Conservation (phyloP, 2,329 filamentous ascomycete species). For the Xylaria multiplex region DNA sequence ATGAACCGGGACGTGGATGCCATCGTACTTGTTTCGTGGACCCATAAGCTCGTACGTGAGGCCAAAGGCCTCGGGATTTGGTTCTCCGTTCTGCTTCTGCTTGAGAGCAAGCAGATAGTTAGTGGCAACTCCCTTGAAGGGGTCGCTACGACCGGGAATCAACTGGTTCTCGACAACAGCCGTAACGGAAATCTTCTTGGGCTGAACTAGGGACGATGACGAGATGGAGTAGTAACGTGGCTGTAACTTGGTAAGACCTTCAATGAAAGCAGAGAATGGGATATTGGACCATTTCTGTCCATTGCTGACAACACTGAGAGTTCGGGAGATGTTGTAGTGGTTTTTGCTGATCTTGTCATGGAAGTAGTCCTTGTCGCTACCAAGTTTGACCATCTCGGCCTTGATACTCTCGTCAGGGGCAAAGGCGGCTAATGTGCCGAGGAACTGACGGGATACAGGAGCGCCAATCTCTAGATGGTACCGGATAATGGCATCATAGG, state of each 20-base stretch:
- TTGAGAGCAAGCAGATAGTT: slow-evolving; percentile 96
- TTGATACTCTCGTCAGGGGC: slow-evolving; percentile 86
- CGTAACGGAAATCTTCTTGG: slow-evolving; percentile 93
- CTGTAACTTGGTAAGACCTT: slow-evolving; percentile 93
- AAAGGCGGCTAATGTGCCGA: slow-evolving; percentile 87
- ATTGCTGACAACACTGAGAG: slow-evolving; percentile 77
- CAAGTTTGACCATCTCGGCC: slow-evolving; percentile 87
- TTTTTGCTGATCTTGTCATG: slow-evolving; percentile 82
- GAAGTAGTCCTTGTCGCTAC: slow-evolving; percentile 95
- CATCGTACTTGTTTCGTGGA: slow-evolving; percentile 96
- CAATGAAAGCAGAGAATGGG: slow-evolving; percentile 94
- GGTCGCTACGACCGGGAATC: slow-evolving; percentile 78
- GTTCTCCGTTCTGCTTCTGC: slow-evolving; percentile 93
- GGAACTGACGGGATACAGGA: slow-evolving; percentile 94
- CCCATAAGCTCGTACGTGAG: slow-evolving; percentile 87
- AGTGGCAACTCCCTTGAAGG: slow-evolving; percentile 92
- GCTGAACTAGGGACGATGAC: slow-evolving; percentile 92
- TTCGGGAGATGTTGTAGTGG: slow-evolving; percentile 89
- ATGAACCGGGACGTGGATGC: slow-evolving; percentile 93
- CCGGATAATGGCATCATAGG: slow-evolving; percentile 89
- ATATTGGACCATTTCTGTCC: slow-evolving; percentile 82
- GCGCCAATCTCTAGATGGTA: slow-evolving; percentile 98
- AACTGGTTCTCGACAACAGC: slow-evolving; percentile 89
- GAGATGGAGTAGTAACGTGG: slow-evolving; percentile 99
- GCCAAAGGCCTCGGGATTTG: slow-evolving; percentile 82